These are phyloP conservation scores for Bolboschoenus planiculmis DNA, from an alignment of 176 grass and related monocot species.

Conservation along the genomic window DNA sequence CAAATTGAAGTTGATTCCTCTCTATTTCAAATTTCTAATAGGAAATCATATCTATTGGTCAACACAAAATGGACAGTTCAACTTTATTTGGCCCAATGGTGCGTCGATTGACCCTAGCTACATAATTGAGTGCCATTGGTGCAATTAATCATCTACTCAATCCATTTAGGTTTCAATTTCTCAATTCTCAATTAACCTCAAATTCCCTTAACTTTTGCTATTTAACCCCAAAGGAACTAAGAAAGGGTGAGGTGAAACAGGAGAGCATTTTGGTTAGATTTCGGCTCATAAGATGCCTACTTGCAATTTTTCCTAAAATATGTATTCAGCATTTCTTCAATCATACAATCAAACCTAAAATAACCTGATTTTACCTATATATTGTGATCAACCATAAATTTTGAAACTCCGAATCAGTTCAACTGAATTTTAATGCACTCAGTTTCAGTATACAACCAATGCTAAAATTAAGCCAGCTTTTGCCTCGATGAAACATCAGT, in stretches of 20 bases:
- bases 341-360: neutral
- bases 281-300: neutral
- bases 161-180: neutral
- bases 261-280: neutral
- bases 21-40: neutral
- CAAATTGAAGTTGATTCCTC: neutral
- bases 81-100: neutral
- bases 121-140: neutral
- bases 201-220: neutral
- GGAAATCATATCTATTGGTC: neutral
- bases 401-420: neutral
- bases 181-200: neutral
- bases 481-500: neutral
- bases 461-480: neutral
- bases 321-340: neutral
- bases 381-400: neutral
- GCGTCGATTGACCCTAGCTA: neutral
- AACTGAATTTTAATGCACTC: neutral
- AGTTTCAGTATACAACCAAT: neutral
- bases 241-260: neutral
- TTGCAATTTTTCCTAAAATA: neutral
- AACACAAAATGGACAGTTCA: neutral
- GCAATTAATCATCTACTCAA: neutral
- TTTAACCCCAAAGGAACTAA: neutral
- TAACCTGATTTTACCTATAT: neutral